Base-by-base conservation (phyloP, 2,329 filamentous ascomycete genomes). In the Coleophoma cylindrospora region DNA sequence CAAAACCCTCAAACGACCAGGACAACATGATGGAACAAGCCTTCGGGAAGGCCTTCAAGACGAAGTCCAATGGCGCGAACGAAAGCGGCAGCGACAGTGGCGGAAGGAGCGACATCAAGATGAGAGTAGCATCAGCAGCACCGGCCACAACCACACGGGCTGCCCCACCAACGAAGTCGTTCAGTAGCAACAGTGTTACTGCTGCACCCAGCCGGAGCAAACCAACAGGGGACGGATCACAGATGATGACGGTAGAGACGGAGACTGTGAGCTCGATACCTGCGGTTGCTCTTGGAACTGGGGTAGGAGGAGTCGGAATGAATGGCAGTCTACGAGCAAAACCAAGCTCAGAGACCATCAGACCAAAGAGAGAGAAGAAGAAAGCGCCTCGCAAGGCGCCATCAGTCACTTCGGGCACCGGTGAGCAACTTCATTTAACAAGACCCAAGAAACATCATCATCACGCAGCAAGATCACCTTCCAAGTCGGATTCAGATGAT, bases 211-310 rank as follows among this genome's bases (percentile, higher is more conserved):
- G 75, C 50, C 89, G 91, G 64, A 76, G 80, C 34, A 89, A 91
- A 65, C 74, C 81, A 27, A 66, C 71, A 11, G 73, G 77, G 47
- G 89, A 95, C 64, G 84, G 83, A n/a, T 86, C 88, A 34, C 84
- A 87, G 64, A 94, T 89, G 61, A 96, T 99, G 91, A 97, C 90
- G 10, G 92, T 97, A 13, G 94, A 99, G 72, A 96, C 94, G 0
- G 94, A 99, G 69, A 95, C 91, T 1, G 94, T 99, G 36, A 87
- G 83, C 40, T 95, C 91, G 3, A 87, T 96, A 49, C 90, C 91
- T 11, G 91, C 95, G 63, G 80, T 91, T 27, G 83, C 86, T 10
- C 75, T 96, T 34, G 81, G 81, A 36, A 76, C 77, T n/a, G 83
- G 83, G 17, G 76, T 79, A 15, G 81, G 81, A 51, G 84, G 87